These are phyloP conservation scores for Ceratocystis variospora DNA, from an alignment of 2,329 filamentous ascomycete species.

Conservation along the genomic window DNA sequence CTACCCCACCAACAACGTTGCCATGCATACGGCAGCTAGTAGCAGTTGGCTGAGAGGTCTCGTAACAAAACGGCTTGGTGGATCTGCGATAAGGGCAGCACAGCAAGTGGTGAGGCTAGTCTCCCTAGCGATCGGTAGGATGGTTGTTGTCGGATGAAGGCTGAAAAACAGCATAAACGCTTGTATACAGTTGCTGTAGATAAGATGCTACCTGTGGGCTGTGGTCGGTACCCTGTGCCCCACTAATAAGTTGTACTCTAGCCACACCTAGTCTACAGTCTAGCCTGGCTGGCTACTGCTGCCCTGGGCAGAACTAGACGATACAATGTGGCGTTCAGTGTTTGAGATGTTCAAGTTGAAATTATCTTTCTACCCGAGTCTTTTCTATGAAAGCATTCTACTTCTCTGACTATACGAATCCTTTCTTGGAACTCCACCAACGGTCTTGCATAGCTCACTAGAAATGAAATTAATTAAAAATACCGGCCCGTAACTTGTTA, in stretches of 20 bases:
- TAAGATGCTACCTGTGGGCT: no score
- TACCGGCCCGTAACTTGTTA: background rate
- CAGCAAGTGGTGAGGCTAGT: no score
- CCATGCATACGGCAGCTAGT: constrained; percentile 13
- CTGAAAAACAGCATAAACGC: background rate
- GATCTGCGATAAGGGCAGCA: no score
- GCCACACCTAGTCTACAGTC: background rate
- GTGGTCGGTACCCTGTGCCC: background rate
- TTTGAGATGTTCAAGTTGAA: no score
- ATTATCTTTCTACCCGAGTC: background rate
- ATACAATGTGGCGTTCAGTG: no score
- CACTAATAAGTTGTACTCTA: background rate
- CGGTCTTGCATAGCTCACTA: background rate
- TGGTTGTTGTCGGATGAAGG: background rate
- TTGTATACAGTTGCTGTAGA: background rate
- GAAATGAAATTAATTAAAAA: background rate
- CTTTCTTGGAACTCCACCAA: background rate
- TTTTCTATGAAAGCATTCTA: background rate
- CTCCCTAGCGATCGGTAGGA: no score
- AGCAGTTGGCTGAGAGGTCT: background rate
- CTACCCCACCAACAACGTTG: constrained; percentile 16
- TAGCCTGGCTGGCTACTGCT: background rate
- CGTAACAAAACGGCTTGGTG: background rate
- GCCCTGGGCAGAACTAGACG: background rate
- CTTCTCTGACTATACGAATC: background rate